Conservation (phyloP, 441 rosid genomes). For the Sinapis alba region DNA sequence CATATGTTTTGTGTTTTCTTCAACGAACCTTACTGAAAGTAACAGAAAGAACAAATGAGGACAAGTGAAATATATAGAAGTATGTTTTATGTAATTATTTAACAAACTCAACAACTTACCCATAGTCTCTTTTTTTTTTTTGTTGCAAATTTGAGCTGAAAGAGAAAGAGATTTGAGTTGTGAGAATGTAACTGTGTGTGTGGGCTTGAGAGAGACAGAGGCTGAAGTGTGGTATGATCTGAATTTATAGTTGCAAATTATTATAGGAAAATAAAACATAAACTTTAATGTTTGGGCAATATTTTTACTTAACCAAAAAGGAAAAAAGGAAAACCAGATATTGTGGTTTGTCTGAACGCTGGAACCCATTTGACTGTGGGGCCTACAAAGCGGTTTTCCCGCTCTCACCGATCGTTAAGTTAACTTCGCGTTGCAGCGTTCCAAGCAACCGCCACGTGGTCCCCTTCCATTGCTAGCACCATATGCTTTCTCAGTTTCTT, state of each 20-base stretch:
- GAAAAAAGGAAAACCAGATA: background rate
- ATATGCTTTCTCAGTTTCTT: conserved; percentile 15
- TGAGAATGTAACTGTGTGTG: conserved; percentile 25
- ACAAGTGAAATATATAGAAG: background rate
- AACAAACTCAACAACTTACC: conserved; percentile 21
- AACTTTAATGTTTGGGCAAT: background rate
- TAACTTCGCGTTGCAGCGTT: conserved; percentile 2
- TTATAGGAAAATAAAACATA: conserved; percentile 13
- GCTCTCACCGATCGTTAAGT: conserved; percentile 30
- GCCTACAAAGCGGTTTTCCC: conserved; percentile 24
- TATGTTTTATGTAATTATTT: background rate
- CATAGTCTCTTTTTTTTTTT: conserved; percentile 9
- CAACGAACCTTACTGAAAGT: conserved; percentile 22
- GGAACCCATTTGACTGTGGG: conserved; percentile 27
- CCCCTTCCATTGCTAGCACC: conserved; percentile 14
- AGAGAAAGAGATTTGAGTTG: conserved; percentile 18
- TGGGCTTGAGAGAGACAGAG: conserved; percentile 38
- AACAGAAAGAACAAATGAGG: background rate
- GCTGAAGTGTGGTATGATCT: conserved; percentile 24
- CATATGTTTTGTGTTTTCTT: conserved; percentile 18
- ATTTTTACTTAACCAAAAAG: conserved; percentile 13
- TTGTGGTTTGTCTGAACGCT: conserved; percentile 18
- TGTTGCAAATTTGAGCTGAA: background rate
- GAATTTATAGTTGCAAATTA: conserved; percentile 27
- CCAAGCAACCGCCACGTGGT: conserved; percentile 26